Conservation (phyloP, 345 rosid genomes). For the Alliaria petiolata region DNA sequence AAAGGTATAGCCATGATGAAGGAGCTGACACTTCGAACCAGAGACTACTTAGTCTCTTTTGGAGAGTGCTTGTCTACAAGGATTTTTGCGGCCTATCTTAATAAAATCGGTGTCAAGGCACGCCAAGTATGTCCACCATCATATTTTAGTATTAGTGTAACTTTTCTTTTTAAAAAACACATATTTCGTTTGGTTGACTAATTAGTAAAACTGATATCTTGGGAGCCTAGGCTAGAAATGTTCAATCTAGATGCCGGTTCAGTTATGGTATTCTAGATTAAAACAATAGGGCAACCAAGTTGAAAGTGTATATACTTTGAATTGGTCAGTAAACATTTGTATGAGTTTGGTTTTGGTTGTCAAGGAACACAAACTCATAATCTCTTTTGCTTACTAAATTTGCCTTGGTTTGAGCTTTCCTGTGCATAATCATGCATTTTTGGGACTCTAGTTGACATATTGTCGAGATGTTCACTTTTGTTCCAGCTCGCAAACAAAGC, state of each 20-base stretch:
- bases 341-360: not conserved
- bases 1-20: conserved; percentile 98
- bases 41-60: conserved; percentile 89
- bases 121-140: conserved; percentile 62
- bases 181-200: conserved; percentile 3
- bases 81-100: conserved; percentile 90
- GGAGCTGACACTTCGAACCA: conserved; percentile 82
- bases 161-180: not conserved
- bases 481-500: not conserved
- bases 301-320: not conserved
- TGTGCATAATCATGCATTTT: not conserved
- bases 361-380: conserved; percentile 4
- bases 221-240: not conserved
- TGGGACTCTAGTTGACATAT: not conserved
- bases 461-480: conserved; percentile 5
- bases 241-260: not conserved
- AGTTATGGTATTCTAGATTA: not conserved
- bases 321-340: not conserved
- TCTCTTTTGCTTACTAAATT: too few relatives aligned
- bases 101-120: conserved; percentile 76
- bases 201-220: not conserved
- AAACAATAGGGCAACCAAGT: not conserved
- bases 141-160: not conserved
- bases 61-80: conserved; percentile 99
- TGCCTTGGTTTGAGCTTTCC: conserved; percentile 17